phyloP scores from a whole-genome alignment of 192 early-diverging fungal species.

The Chytriomyces confervae region DNA sequence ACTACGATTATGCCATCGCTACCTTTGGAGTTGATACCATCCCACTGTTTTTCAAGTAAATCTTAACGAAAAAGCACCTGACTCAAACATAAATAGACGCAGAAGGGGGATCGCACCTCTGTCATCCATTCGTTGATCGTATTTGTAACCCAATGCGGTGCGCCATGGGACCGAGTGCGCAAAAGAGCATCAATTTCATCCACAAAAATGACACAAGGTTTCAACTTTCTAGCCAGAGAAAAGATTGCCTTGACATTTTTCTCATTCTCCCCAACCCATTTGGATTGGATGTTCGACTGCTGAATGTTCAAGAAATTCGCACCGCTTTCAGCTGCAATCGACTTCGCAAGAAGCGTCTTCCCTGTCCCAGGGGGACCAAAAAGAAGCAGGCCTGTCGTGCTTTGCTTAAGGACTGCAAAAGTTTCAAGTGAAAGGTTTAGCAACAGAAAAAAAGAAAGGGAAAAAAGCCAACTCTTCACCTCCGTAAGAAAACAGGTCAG shows the following conservation, averaged over 20 bases:
- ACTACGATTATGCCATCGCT: constrained; percentile 48
- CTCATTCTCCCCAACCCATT: constrained; percentile 91
- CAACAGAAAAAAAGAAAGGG: neutral
- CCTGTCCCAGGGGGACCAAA: constrained; percentile 98
- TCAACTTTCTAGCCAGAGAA: constrained; percentile 88
- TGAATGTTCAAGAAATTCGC: constrained; percentile 98
- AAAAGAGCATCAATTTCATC: constrained; percentile 99
- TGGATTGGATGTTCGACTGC: constrained; percentile 93
- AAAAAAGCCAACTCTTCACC: constrained; percentile 13
- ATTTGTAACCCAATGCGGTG: constrained; percentile 56
- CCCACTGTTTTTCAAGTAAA: constrained; percentile 70
- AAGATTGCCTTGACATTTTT: constrained; percentile 92
- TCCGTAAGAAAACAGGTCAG: constrained; percentile 49
- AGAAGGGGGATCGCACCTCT: constrained; percentile 32
- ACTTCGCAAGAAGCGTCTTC: constrained; percentile 98
- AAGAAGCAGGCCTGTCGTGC: constrained; percentile 69
- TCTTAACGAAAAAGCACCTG: constrained; percentile 64
- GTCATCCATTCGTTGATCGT: constrained; percentile 92
- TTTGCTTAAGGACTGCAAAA: constrained; percentile 46
- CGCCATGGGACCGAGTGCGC: constrained; percentile 5
- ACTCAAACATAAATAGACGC: constrained; percentile 64
- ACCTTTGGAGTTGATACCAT: constrained; percentile 57
- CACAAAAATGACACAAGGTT: constrained; percentile 97
- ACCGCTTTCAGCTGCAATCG: constrained; percentile 89
- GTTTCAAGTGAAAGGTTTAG: neutral